Conservation (phyloP, 2,329 filamentous ascomycete species). For the Aureobasidium leucospermi region DNA sequence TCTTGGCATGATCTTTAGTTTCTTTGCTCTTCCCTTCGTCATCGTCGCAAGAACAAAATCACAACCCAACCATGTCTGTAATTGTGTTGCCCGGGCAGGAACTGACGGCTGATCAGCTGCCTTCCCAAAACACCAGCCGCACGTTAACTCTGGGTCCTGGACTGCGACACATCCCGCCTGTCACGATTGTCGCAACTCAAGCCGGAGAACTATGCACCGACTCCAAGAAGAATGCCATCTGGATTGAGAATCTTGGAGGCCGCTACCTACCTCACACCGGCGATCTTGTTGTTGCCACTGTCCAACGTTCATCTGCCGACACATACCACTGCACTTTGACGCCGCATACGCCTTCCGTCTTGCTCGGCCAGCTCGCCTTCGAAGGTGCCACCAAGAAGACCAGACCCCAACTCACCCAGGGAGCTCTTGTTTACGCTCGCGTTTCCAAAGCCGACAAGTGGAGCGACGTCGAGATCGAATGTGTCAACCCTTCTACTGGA, state of each 20-base stretch:
- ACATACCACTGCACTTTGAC: conserved; percentile 74
- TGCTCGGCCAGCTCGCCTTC: conserved; percentile 84
- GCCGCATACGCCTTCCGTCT: conserved; percentile 52
- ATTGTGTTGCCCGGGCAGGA: conserved; percentile 77
- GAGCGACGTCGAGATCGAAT: conserved; percentile 85
- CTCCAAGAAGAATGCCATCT: conserved; percentile 66
- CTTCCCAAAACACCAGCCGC: conserved; percentile 56
- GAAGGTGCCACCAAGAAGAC: conserved; percentile 90
- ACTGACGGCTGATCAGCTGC: conserved; percentile 59
- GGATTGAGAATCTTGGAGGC: conserved; percentile 61
- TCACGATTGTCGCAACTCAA: conserved; percentile 61
- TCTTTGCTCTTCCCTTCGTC: background rate
- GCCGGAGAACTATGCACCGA: conserved; percentile 62
- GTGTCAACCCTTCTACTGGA: conserved; percentile 76
- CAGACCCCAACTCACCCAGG: conserved; percentile 65
- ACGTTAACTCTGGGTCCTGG: conserved; percentile 78
- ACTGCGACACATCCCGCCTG: conserved; percentile 72
- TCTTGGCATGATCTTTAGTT: too few relatives aligned
- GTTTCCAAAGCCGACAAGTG: conserved; percentile 70
- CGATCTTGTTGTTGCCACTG: conserved; percentile 82
- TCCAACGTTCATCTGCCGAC: conserved; percentile 69
- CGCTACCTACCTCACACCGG: conserved; percentile 73
- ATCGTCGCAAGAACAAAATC: background rate
- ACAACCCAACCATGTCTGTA: conserved; percentile 21
- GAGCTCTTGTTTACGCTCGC: conserved; percentile 82